Percentiles rank a stretch among this genome's conserved stretches.
Conservation (phyloP, 768 basidiomycete species). For the Clathrus columnatus region DNA sequence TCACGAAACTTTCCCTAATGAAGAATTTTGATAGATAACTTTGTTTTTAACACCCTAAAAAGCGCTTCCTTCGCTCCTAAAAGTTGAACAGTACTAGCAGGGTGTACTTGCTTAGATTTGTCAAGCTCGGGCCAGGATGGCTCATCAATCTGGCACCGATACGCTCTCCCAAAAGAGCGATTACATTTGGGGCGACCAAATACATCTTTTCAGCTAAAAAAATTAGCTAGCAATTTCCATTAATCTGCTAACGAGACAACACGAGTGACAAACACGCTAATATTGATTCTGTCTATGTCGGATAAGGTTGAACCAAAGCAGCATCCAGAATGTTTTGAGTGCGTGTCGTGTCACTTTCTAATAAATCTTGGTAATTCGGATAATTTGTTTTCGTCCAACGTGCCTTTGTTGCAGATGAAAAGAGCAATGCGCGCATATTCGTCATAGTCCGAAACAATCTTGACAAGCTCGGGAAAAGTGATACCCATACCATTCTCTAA, state of each 20-base stretch:
- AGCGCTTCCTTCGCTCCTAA: constrained; percentile 96
- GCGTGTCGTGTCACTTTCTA: constrained; percentile 76
- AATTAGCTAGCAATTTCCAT: constrained; percentile 79
- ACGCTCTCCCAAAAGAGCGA: constrained; percentile 83
- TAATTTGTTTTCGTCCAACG: constrained; percentile 68
- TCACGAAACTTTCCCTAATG: background rate
- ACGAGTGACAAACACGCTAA: constrained; percentile 80
- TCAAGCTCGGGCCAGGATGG: constrained; percentile 93
- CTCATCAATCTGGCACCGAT: constrained; percentile 90
- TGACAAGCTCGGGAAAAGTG: constrained; percentile 97
- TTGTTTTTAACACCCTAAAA: constrained; percentile 95
- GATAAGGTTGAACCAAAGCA: constrained; percentile 90
- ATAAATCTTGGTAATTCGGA: constrained; percentile 65
- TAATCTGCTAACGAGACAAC: constrained; percentile 91
- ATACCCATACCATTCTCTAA: constrained; percentile 98
- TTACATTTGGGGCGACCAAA: constrained; percentile 87
- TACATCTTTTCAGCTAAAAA: constrained; percentile 97
- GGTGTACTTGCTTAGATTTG: constrained; percentile 97
- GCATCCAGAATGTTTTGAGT: constrained; percentile 95
- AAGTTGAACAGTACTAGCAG: constrained; percentile 96
- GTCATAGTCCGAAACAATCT: constrained; percentile 88
- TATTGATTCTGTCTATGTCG: constrained; percentile 93
- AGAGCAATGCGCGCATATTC: constrained; percentile 81
- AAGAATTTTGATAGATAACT: constrained; percentile 32
- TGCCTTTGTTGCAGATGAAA: constrained; percentile 86